A percentile compares a stretch with the other conserved stretches of the same genome.
These are phyloP conservation scores for Viola pubescens DNA, from an alignment of 441 rosid species.

Conservation along the genomic window DNA sequence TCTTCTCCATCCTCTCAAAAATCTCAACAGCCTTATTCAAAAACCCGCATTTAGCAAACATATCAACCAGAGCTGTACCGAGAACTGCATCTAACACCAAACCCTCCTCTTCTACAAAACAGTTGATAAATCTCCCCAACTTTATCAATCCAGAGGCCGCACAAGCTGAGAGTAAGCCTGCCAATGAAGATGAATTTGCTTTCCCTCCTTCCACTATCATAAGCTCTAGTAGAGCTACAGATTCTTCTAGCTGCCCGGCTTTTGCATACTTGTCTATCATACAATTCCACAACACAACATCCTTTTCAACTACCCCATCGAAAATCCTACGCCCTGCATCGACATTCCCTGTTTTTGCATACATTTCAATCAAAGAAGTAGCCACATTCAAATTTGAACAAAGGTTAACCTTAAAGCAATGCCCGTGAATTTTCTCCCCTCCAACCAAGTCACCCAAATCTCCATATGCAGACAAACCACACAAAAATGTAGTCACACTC, in stretches of 20 bases:
- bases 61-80: conserved; percentile 17
- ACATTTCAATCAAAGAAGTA: no score
- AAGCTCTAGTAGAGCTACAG: no score
- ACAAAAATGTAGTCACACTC: no score
- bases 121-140: conserved; percentile 23
- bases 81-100: conserved; percentile 6
- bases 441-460: no score
- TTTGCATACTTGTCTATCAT: conserved; percentile 3
- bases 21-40: conserved; percentile 9
- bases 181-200: conserved; percentile 16
- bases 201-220: no score
- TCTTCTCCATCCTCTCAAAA: conserved; percentile 10
- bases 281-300: conserved; percentile 2
- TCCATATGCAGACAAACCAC: no score
- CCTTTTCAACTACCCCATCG: conserved; percentile 20
- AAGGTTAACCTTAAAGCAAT: no score
- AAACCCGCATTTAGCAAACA: conserved; percentile 22
- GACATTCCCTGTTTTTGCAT: no score
- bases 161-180: conserved; percentile 27
- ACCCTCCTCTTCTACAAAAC: conserved; percentile 15
- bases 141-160: conserved; percentile 15
- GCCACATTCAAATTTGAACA: no score
- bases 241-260: neutral
- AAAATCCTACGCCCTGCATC: conserved; percentile 10
- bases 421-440: no score